These are phyloP conservation scores for Aquilaria yunnanensis DNA, from an alignment of 345 rosid species.

Conservation along the genomic window DNA sequence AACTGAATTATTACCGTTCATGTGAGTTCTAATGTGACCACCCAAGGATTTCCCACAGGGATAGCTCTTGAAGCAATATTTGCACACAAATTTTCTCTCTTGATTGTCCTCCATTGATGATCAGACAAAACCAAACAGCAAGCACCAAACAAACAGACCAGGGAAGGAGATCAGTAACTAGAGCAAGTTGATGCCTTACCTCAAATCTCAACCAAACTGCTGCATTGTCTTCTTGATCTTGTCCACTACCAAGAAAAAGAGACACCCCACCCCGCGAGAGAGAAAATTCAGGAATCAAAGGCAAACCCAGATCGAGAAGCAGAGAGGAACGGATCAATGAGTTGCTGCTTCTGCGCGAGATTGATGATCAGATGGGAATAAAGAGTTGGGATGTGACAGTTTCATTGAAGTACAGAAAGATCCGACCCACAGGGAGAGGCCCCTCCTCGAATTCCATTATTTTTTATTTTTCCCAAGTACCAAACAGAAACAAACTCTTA, in stretches of 20 bases:
- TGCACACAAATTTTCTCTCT: conserved; percentile 64
- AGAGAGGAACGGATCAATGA: conserved; percentile 27
- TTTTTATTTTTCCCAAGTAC: not conserved
- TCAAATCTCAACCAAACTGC: conserved; percentile 26
- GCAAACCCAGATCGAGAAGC: conserved; percentile 26
- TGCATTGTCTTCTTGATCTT: conserved; percentile 22
- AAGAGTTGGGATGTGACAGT: conserved; percentile 44
- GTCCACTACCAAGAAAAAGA: not conserved
- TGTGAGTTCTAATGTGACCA: conserved; percentile 87
- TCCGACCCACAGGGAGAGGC: conserved; percentile 42
- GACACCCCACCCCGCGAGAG: conserved; percentile 3
- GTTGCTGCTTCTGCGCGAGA: conserved; percentile 21
- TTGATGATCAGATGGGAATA: conserved; percentile 26
- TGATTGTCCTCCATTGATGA: conserved; percentile 50
- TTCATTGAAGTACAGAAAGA: conserved; percentile 36
- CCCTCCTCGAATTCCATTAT: conserved; percentile 26
- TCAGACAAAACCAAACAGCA: conserved; percentile 21
- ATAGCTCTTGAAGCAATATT: conserved; percentile 64
- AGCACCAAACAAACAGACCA: conserved; percentile 19
- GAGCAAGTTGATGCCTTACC: conserved; percentile 23
- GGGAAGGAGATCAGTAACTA: conserved; percentile 15
- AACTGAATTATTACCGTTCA: conserved; percentile 31
- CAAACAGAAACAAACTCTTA: too few relatives aligned
- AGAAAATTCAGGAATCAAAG: conserved; percentile 1
- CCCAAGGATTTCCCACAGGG: conserved; percentile 86